Percentiles rank a stretch among this genome's conserved stretches.
These are phyloP conservation scores for Cyclotella sp. DNA, from an alignment of 108 stramenopile genomes.

Conservation along the genomic window DNA sequence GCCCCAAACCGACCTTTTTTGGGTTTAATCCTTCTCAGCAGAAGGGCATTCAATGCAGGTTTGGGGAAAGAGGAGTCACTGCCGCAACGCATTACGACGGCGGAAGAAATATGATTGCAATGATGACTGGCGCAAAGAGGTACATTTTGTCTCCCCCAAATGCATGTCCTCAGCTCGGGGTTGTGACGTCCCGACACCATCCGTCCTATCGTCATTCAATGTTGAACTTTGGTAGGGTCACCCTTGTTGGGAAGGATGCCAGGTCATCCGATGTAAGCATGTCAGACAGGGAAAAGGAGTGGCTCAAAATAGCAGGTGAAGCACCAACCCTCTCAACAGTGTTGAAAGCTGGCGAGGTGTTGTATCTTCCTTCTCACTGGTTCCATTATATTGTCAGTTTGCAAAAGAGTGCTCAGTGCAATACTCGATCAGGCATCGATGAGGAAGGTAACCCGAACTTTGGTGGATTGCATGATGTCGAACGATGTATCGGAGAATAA, in stretches of 20 bases:
- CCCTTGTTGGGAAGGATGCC: slow-evolving; percentile 50
- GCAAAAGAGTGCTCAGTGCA: slow-evolving; percentile 93
- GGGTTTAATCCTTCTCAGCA: slow-evolving; percentile 64
- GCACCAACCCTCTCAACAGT: slow-evolving; percentile 82
- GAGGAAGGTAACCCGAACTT: slow-evolving; percentile 62
- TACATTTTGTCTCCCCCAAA: slow-evolving; percentile 91
- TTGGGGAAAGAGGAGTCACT: slow-evolving; percentile 16
- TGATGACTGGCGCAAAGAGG: slow-evolving; percentile 94
- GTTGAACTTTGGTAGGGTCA: slow-evolving; percentile 83
- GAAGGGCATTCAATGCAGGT: slow-evolving; percentile 90
- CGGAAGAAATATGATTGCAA: slow-evolving; percentile 93
- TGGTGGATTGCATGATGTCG: slow-evolving; percentile 49
- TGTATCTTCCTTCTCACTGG: slow-evolving; percentile 93
- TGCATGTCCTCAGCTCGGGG: slow-evolving; percentile 80
- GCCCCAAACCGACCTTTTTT: slow-evolving; percentile 59
- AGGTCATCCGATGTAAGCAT: slow-evolving; percentile 39
- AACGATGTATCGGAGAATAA: slow-evolving; percentile 1
- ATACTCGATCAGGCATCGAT: slow-evolving; percentile 81
- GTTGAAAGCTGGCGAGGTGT: slow-evolving; percentile 87
- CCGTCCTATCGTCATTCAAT: slow-evolving; percentile 87
- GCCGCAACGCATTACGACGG: slow-evolving; percentile 95
- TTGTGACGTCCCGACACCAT: slow-evolving; percentile 65
- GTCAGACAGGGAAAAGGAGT: slow-evolving; percentile 66
- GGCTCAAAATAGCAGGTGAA: slow-evolving; percentile 59
- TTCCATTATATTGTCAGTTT: slow-evolving; percentile 92